Evolutionary conservation across 192 early-diverging fungal species (phyloP).

Genomic region (Jimgerdemannia lactiflua): DNA sequence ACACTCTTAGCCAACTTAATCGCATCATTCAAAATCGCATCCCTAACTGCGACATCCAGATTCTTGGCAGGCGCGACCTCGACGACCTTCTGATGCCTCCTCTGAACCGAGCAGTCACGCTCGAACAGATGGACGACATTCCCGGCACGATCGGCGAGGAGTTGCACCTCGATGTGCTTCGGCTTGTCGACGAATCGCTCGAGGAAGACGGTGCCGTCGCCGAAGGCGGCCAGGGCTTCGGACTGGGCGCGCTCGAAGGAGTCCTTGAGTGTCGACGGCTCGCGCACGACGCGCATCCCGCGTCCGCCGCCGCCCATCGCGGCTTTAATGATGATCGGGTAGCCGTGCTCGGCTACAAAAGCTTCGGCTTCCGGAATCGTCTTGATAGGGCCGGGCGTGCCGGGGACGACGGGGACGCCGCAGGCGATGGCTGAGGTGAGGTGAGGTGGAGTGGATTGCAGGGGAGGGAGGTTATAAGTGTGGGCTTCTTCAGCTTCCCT

Average conservation of each 20-base stretch:
- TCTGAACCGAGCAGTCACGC: constrained; percentile 97
- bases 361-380: constrained; percentile 56
- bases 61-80: constrained; percentile 89
- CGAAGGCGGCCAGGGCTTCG: constrained; percentile 92
- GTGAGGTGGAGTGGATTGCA: constrained; percentile 3
- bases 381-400: constrained; percentile 84
- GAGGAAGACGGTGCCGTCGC: constrained; percentile 94
- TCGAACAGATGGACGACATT: constrained; percentile 91
- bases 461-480: neutral
- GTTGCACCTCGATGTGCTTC: constrained; percentile 96
- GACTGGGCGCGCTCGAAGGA: constrained; percentile 83
- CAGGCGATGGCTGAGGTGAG: constrained; percentile 59
- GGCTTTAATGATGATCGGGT: constrained; percentile 97
- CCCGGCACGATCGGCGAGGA: constrained; percentile 82
- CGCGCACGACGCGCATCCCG: constrained; percentile 94
- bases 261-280: constrained; percentile 63
- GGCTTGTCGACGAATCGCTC: constrained; percentile 92
- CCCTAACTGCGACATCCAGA: constrained; percentile 59
- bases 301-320: constrained; percentile 96
- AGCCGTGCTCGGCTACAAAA: constrained; percentile 81
- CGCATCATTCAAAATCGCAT: constrained; percentile 84
- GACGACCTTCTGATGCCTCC: constrained; percentile 96
- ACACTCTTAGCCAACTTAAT: constrained; percentile 87
- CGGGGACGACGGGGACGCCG: constrained; percentile 91
- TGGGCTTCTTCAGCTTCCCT: neutral